Evolutionary conservation across 1,284 basidiomycete genomes (phyloP), one percentile per base, ranked within the genome.

Genomic region (Leccinum pachyderme): DNA sequence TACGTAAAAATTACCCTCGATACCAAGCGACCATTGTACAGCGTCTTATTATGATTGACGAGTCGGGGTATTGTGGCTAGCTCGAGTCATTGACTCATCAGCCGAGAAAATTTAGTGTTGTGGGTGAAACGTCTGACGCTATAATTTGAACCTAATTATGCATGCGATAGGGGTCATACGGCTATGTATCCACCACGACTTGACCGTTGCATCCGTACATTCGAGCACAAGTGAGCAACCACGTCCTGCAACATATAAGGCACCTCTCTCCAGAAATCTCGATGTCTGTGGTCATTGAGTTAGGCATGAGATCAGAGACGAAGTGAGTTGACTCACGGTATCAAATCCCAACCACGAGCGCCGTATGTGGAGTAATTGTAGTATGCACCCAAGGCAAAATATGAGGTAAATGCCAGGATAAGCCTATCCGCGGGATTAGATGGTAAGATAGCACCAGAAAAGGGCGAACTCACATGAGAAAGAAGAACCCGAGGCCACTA

Each of bases 221-320:
- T 79, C 22, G 87, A 84, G 70, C 88, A 90, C 43, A 92, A 71
- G 71, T 91, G 89, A 13, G 85, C 82, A 48, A 85, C 67, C 32
- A 93, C 82, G 63, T 93, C 91, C 39, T 79, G 77, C 33, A 91
- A 68, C 81, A 93, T 87, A 63, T 89, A 91, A 4, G 91, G 91
- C 5, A 93, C 86, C 71, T 93, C 91, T 70, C 84, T 76, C 89
- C 89, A 92, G 72, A 93, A 91, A 68, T 92, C 89, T 46, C 89
- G 87, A 71, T 93, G 90, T 57, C 90, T 92, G 61, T 25, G 25
- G n/a, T 9, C 44, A 9, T 50, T 18, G 41, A 55, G 48, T 54
- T 22, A 58, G 55, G 31, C 56, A 29, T 54, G 51, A 32, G 3
- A 39, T 43, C 55, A 49, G 11, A 25, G 37, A 13, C 5, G 45